phyloP scores from a whole-genome alignment of 768 basidiomycete species.

The Calocybe indica region DNA sequence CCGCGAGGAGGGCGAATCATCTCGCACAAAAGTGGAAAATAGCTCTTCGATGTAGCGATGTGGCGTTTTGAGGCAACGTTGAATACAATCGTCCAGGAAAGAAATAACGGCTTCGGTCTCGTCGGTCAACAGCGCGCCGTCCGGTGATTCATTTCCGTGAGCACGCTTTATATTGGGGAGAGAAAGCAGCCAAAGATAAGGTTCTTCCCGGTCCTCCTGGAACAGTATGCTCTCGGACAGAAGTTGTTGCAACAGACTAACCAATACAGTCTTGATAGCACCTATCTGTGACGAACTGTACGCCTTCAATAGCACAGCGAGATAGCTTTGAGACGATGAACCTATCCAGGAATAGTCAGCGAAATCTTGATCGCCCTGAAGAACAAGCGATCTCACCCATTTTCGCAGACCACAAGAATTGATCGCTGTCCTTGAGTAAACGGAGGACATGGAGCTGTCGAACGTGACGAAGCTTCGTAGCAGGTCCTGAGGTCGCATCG shows the following conservation, averaged over 20 bases:
- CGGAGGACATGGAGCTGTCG: constrained; percentile 75
- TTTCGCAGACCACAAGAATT: constrained; percentile 76
- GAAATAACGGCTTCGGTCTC: constrained; percentile 51
- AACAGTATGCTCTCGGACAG: constrained; percentile 74
- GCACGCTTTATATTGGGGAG: constrained; percentile 43
- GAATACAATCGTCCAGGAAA: constrained; percentile 85
- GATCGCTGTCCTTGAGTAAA: constrained; percentile 68
- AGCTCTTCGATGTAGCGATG: constrained; percentile 82
- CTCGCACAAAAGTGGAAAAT: constrained; percentile 13
- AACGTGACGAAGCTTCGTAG: constrained; percentile 33
- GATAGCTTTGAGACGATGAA: constrained; percentile 52
- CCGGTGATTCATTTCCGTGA: constrained; percentile 36
- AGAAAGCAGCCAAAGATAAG: constrained; percentile 66
- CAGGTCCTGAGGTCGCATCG: constrained; percentile 22
- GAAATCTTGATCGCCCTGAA: background rate
- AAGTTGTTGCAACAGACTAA: constrained; percentile 52
- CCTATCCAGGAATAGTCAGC: constrained; percentile 17
- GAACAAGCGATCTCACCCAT: constrained; percentile 42
- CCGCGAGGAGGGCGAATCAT: background rate
- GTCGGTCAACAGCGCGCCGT: constrained; percentile 45
- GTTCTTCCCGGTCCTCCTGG: constrained; percentile 68
- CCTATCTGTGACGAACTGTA: constrained; percentile 44
- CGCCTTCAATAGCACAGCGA: constrained; percentile 67
- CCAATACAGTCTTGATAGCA: constrained; percentile 43
- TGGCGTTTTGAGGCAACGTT: constrained; percentile 75